Conservation (phyloP, 441 rosid species). For the Sinapis alba region DNA sequence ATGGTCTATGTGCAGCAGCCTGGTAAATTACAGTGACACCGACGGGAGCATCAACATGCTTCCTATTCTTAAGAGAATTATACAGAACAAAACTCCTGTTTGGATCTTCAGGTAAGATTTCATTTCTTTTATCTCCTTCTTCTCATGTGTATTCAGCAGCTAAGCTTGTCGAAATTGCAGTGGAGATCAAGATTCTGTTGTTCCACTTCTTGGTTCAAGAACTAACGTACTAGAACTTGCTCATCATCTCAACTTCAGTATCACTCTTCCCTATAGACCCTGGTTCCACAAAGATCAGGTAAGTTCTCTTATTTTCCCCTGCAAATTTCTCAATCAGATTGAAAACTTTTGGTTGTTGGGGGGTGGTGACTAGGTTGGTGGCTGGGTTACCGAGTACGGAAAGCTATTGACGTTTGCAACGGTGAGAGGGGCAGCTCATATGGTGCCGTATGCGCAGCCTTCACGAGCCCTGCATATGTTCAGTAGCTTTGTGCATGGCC, state of each 20-base stretch:
- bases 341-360: neutral
- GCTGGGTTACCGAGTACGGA: neutral
- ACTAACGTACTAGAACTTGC: neutral
- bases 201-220: neutral
- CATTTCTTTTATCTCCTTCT: neutral
- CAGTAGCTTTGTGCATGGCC: neutral
- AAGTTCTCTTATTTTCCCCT: neutral
- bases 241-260: neutral
- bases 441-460: neutral
- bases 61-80: slow-evolving; percentile 69
- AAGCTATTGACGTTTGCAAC: neutral
- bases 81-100: slow-evolving; percentile 61
- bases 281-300: neutral
- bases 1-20: neutral
- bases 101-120: slow-evolving; percentile 54
- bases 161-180: neutral
- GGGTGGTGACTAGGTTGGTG: neutral
- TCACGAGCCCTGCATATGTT: neutral
- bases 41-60: slow-evolving; percentile 64
- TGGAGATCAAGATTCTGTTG: neutral
- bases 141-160: neutral
- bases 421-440: neutral
- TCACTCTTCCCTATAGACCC: neutral
- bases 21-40: neutral
- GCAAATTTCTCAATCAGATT: neutral